Evolutionary conservation across 768 basidiomycete genomes (phyloP), one percentile per base, ranked within the genome.

Genomic region (Psilocybe azurescens): DNA sequence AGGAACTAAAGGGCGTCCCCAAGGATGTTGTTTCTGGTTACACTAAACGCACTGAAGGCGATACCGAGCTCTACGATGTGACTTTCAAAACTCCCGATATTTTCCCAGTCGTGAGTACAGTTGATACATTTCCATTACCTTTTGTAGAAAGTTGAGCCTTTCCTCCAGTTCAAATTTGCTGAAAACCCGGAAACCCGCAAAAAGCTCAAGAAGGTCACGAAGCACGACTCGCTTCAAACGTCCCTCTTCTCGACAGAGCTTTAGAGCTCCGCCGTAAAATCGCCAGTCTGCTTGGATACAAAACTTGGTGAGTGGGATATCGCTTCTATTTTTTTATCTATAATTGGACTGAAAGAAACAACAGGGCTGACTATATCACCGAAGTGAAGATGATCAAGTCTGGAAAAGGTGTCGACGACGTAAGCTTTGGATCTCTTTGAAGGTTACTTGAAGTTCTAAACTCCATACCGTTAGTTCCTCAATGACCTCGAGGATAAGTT

Each of bases 311-410:
- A 20, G 61, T 32, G 5, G 9, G 32, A 39, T 46, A 5, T 52
- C 53, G 44, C 33, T 13, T 32, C 13, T 49, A 2, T 56, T 9
- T 44, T 24, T 10, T 51, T 7, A 6, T 36, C 16, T 28, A 33
- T 30, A 11, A 36, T 47, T 24, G 24, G 16, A 33, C 38, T 52
- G 32, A 49, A 52, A 10, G 33, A 46, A 24, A 41, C n/a, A 24
- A 8, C 33, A 81, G 80, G 86, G 94, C 92, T 1, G 93, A 92
- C 73, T 95, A 89, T 71, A 75, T 88, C 44, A 93, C 94, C 1
- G 94, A 95, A 71, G 83, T 86, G 50, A 93, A 93, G 78, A 94
- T 94, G 93, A 85, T 91, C 65, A 94, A 94, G 75, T 83, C 79
- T 39, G 89, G 85, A 1, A 76, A 84, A 49, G 83, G 81, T 20